Base-by-base conservation (phyloP, 2,329 filamentous ascomycete genomes). In the Colletotrichum sp. region DNA sequence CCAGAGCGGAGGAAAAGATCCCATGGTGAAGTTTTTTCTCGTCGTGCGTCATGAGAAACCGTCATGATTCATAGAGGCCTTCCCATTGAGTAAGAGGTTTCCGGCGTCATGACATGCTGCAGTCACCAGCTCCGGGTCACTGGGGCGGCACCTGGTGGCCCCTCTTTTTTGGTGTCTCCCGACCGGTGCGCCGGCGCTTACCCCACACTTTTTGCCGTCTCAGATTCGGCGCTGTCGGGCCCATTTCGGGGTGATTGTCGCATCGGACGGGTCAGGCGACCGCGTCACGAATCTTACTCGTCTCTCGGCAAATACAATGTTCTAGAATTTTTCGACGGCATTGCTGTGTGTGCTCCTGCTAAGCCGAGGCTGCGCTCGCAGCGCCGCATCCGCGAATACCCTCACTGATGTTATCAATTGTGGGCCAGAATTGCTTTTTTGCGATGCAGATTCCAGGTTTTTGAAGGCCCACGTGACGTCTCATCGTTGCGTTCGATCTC, bases 101-200 rank as follows among this genome's bases (percentile, higher is more conserved):
- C 27, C n/a, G 15, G 34, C 25, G n/a, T n/a, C 34, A 73, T 63
- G 69, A 64, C 55, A 22, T 52, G 64, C 36, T 25, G 62, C 12
- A 36, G 73, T 76, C 73, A 73, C 69, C 73, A 73, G 73, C 64
- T 55, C 57, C 57, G 55, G 44, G 59, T 73, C 73, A 76, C 73
- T 73, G 44, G 73, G 70, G 63, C 73, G 73, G 73, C 69, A 49
- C 25, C 22, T 72, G 69, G 44, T 72, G 63, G 73, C 22, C 72
- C 57, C 68, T 52, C 57, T 27, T 22, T n/a, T 27, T 69, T 30
- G 52, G 52, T 22, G n/a, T 22, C 55, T 32, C 44, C 62, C 69
- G 73, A 68, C 27, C 70, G 69, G 70, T 44, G 27, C 59, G 39
- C 70, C 73, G 70, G 73, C 70, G 64, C 73, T 73, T 73, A 73